Evolutionary conservation across 2,329 filamentous ascomycete species (phyloP).

Genomic region (Blumeria hordei): DNA sequence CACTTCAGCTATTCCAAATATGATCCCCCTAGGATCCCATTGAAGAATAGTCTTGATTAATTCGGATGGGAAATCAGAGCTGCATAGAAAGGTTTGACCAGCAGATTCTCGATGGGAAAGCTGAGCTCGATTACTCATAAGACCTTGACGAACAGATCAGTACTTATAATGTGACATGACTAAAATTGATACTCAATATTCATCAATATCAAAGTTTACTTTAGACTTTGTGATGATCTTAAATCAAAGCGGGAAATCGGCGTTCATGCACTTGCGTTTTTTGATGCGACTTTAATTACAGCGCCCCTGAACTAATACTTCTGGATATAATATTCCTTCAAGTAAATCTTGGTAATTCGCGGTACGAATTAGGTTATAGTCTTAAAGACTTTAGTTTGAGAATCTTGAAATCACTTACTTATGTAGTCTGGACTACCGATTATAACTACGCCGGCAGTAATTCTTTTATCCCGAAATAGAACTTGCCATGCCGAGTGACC

Average conservation of each 20-base stretch:
- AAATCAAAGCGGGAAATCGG: neutral
- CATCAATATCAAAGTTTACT: neutral
- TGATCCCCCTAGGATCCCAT: slow-evolving; percentile 51
- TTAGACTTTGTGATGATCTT: neutral
- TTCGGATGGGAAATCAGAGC: slow-evolving; percentile 47
- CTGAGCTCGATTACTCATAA: slow-evolving; percentile 59
- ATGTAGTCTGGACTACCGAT: slow-evolving; percentile 82
- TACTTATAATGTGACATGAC: neutral
- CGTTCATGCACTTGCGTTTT: too few species aligned
- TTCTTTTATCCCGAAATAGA: slow-evolving; percentile 51
- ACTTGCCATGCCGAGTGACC: slow-evolving; percentile 75
- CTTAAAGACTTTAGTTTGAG: neutral
- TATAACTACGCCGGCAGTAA: slow-evolving; percentile 55
- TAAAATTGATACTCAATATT: neutral
- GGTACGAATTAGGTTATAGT: neutral
- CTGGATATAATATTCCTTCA: too few species aligned
- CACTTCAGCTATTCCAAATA: slow-evolving; percentile 31
- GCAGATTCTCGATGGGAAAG: slow-evolving; percentile 38
- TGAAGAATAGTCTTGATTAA: slow-evolving; percentile 38
- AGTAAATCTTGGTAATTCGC: too few species aligned
- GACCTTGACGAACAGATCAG: slow-evolving; percentile 5
- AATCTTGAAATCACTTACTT: slow-evolving; percentile 20
- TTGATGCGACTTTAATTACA: too few species aligned
- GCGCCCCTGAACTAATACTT: too few species aligned
- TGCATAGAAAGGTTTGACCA: slow-evolving; percentile 46